phyloP scores from a whole-genome alignment of 2,329 filamentous ascomycete genomes.

The Scedosporium aurantiacum region DNA sequence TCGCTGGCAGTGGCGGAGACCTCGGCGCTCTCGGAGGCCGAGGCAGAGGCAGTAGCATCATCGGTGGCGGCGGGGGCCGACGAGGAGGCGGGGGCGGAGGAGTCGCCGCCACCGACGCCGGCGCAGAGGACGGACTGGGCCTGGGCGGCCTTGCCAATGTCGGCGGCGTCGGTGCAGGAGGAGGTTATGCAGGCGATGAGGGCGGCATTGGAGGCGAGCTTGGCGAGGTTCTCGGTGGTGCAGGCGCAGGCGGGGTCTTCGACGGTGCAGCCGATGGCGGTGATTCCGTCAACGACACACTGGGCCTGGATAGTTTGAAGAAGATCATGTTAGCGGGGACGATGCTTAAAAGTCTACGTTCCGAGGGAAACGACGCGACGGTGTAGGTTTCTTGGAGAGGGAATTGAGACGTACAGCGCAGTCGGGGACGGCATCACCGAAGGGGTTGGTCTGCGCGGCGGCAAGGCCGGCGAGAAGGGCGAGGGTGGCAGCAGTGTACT shows the following conservation, averaged over 20 bases:
- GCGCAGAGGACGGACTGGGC: not conserved
- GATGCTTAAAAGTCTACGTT: not conserved
- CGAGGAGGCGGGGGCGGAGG: not conserved
- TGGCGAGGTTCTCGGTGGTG: constrained; percentile 13
- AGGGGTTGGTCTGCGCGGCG: constrained; percentile 22
- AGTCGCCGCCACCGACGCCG: not conserved
- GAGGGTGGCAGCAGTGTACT: constrained; percentile 5
- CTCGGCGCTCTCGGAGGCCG: not conserved
- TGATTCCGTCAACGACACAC: constrained; percentile 17
- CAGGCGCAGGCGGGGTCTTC: constrained; percentile 19
- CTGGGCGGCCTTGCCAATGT: not conserved
- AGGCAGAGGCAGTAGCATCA: not conserved
- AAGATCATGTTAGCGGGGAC: not conserved
- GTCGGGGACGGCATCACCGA: constrained; percentile 9
- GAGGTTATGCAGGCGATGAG: constrained; percentile 2
- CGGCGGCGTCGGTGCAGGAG: not conserved
- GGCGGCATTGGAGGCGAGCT: constrained; percentile 9
- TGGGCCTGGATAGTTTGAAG: not conserved
- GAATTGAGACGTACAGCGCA: constrained; percentile 3
- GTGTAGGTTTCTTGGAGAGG: not conserved
- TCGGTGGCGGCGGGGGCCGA: not conserved
- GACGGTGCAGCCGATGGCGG: constrained; percentile 16
- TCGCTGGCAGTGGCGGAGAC: not conserved
- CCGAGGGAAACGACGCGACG: not conserved
- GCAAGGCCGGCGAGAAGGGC: constrained; percentile 3